These are phyloP conservation scores for Lavandula angustifolia DNA, from an alignment of 257 asterid species.

Conservation along the genomic window DNA sequence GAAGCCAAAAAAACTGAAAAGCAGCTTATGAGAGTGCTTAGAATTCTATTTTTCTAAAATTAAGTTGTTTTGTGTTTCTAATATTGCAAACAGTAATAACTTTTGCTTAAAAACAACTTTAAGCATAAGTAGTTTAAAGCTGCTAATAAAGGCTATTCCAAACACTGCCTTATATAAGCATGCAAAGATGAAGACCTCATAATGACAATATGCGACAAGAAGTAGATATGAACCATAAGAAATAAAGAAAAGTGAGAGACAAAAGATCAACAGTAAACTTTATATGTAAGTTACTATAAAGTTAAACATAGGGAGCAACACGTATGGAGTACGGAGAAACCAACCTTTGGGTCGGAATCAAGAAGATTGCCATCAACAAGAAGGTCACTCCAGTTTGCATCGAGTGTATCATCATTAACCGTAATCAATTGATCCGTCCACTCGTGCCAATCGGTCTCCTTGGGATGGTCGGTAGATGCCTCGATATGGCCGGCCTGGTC, in stretches of 20 bases:
- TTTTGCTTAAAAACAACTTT: too few species aligned
- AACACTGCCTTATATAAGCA: too few species aligned
- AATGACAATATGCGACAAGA: not conserved
- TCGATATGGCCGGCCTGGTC: constrained; percentile 48
- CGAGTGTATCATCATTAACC: constrained; percentile 49
- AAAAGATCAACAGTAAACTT: not conserved
- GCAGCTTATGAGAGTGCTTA: too few species aligned
- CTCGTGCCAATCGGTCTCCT: constrained; percentile 55
- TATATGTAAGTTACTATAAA: not conserved
- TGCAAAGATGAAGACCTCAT: not conserved
- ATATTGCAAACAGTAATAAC: too few species aligned
- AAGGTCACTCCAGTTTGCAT: constrained; percentile 63
- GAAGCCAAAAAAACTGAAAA: too few species aligned
- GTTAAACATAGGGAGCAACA: not conserved
- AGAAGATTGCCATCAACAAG: constrained; percentile 60
- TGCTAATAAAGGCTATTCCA: too few species aligned
- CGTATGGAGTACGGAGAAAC: constrained; percentile 27
- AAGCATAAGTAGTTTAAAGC: too few species aligned
- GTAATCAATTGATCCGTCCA: constrained; percentile 66
- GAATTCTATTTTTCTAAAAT: too few species aligned
- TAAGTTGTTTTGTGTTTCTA: too few species aligned
- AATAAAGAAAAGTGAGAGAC: not conserved
- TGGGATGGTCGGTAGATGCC: constrained; percentile 36
- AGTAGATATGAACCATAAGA: not conserved
- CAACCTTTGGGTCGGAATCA: constrained; percentile 58